Evolutionary conservation across 1,139 yeast species (phyloP), one percentile per base, ranked within the genome.

Genomic region (Scheffersomyces illinoinensis): DNA sequence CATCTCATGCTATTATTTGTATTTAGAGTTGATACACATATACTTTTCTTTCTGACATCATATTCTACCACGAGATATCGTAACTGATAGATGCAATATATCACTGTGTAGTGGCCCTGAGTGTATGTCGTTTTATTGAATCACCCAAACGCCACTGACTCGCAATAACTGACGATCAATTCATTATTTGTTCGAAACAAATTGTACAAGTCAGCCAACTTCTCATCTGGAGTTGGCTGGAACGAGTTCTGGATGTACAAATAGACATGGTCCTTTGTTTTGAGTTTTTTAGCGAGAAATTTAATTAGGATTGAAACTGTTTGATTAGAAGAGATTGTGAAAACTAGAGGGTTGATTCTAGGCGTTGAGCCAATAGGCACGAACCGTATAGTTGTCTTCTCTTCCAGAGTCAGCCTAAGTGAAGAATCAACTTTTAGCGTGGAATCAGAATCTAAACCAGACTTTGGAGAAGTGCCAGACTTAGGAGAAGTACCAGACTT

Each of bases 301-400:
- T 71, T 76, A 51, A 74, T 70, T 51, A 86, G 66, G 1, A 85
- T 79, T 0, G 82, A 73, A 53, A 86, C 78, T 3, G 79, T 77
- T 61, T 84, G 86, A 46, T 74, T 69, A 6, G 77, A 68, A 2
- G 86, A 77, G 2, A 86, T 81, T 61, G 78, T 83, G 64, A 83
- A 85, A 0, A 83, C 76, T 4, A 76, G 73, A 0, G 90, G 90
- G 1, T 68, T 71, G 4, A 87, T 72, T 14, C 81, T 77, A 0
- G 81, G 78, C 0, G 87, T 79, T 0, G 89, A 82, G 0, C 91
- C 91, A 55, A 87, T 84, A 1, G 90, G 84, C 59, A 79, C 85
- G 62, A 87, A 82, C 49, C 90, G 71, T 2, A 85, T 70, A 3
- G 79, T 76, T 18, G 84, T 70, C 62, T 81, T 81, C 10, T 54